phyloP scores from a whole-genome alignment of 2,329 filamentous ascomycete genomes.

The Aspergillus alliaceus region DNA sequence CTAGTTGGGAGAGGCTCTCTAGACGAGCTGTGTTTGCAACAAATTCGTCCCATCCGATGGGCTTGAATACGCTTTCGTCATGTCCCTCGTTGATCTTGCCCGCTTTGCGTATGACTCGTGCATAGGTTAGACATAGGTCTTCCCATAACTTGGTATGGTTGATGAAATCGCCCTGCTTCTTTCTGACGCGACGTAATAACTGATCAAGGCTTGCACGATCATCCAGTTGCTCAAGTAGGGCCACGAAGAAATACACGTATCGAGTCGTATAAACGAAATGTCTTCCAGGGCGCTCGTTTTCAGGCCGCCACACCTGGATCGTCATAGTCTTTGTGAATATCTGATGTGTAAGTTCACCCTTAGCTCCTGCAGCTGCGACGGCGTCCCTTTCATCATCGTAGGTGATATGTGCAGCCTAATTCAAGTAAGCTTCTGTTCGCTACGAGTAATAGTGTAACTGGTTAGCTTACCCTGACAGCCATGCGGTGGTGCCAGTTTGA shows the following conservation, averaged over 20 bases:
- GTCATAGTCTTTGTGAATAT: slow-evolving; percentile 95
- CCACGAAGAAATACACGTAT: slow-evolving; percentile 80
- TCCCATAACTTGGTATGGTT: slow-evolving; percentile 65
- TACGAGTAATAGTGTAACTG: neutral
- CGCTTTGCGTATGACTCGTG: slow-evolving; percentile 58
- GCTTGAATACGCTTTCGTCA: slow-evolving; percentile 65
- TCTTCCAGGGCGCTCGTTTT: slow-evolving; percentile 77
- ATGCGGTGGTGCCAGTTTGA: slow-evolving; percentile 95
- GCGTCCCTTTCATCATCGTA: slow-evolving; percentile 57
- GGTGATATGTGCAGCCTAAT: slow-evolving; percentile 58
- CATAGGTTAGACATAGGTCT: slow-evolving; percentile 58
- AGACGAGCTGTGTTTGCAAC: slow-evolving; percentile 58
- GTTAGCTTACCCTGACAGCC: slow-evolving; percentile 66
- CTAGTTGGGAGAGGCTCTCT: slow-evolving; percentile 58
- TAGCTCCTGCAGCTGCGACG: slow-evolving; percentile 61
- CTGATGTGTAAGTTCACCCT: slow-evolving; percentile 76
- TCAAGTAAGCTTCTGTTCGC: slow-evolving; percentile 34
- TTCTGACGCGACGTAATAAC: slow-evolving; percentile 74
- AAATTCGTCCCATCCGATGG: slow-evolving; percentile 66
- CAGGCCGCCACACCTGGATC: slow-evolving; percentile 92
- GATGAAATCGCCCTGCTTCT: slow-evolving; percentile 74
- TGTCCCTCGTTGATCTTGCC: slow-evolving; percentile 60
- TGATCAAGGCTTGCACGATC: slow-evolving; percentile 76
- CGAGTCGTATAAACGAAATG: slow-evolving; percentile 90
- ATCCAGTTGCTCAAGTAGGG: slow-evolving; percentile 69